Conservation (phyloP, 352 stramenopile genomes). For the Pythium aristosporum region DNA sequence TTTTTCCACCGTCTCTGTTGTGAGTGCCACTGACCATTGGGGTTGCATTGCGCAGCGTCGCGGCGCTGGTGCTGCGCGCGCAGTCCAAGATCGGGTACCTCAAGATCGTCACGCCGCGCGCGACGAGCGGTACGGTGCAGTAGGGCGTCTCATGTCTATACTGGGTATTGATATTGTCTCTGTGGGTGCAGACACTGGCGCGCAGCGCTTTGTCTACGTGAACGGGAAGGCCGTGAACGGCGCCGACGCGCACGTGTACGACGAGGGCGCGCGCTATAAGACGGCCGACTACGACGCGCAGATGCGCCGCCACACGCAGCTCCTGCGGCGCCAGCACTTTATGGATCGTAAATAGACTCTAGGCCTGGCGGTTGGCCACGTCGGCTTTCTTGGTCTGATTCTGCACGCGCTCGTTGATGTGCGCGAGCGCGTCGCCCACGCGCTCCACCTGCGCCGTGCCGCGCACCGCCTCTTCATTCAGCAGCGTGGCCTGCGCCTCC, state of each 20-base stretch:
- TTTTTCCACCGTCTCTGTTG: too few relatives aligned
- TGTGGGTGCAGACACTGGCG: slow-evolving; percentile 42
- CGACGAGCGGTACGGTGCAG: slow-evolving; percentile 38
- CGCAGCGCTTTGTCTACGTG: slow-evolving; percentile 83
- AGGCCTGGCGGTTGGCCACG: slow-evolving; percentile 29
- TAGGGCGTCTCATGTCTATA: neutral
- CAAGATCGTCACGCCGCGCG: slow-evolving; percentile 83
- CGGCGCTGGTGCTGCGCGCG: slow-evolving; percentile 66
- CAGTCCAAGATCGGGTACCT: slow-evolving; percentile 83
- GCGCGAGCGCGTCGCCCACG: slow-evolving; percentile 62
- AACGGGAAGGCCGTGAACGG: slow-evolving; percentile 72
- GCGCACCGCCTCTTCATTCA: slow-evolving; percentile 63
- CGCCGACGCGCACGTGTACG: slow-evolving; percentile 24
- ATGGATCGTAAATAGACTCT: slow-evolving; percentile 61
- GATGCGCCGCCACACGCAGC: slow-evolving; percentile 70
- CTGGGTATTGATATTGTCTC: neutral
- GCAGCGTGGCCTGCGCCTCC: slow-evolving; percentile 60
- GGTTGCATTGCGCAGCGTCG: slow-evolving; percentile 38
- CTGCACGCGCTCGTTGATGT: slow-evolving; percentile 67
- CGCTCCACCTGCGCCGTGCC: slow-evolving; percentile 76
- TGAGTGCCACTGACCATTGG: neutral
- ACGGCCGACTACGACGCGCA: slow-evolving; percentile 67
- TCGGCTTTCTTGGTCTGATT: slow-evolving; percentile 69
- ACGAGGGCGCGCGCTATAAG: slow-evolving; percentile 70
- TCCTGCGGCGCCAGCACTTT: slow-evolving; percentile 84